These are phyloP conservation scores for Clarireedia paspali DNA, from an alignment of 2,329 filamentous ascomycete species.

Conservation along the genomic window DNA sequence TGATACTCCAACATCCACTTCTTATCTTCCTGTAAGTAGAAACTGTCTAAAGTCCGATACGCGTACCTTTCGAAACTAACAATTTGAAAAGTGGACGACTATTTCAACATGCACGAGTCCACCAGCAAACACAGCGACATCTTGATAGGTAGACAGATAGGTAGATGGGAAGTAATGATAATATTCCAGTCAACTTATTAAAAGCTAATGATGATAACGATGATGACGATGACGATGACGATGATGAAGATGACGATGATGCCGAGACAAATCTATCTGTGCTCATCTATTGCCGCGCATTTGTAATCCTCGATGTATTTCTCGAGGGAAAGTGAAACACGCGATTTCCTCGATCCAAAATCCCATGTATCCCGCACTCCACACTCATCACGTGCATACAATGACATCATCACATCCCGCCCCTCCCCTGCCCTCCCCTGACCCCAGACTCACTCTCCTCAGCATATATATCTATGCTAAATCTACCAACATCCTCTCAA, in stretches of 20 bases:
- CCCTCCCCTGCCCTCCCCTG: neutral
- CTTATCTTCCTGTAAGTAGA: neutral
- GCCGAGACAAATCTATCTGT: too few relatives aligned
- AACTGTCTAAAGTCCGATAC: neutral
- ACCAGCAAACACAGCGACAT: slow-evolving; percentile 1
- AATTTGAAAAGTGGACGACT: slow-evolving; percentile 2
- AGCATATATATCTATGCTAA: too few relatives aligned
- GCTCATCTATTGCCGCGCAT: too few relatives aligned
- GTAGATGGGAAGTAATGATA: neutral
- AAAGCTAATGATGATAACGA: neutral
- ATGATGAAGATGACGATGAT: too few relatives aligned
- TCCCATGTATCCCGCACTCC: neutral
- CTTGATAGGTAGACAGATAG: neutral
- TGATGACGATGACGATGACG: too few relatives aligned
- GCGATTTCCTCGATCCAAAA: neutral
- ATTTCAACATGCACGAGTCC: slow-evolving; percentile 7
- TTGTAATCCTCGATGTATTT: too few relatives aligned
- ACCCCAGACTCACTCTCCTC: too few relatives aligned
- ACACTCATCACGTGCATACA: neutral
- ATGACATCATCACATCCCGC: neutral
- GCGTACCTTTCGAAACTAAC: neutral
- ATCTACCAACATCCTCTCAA: neutral
- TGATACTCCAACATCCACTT: slow-evolving; percentile 3
- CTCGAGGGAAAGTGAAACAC: too few relatives aligned
- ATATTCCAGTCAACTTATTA: neutral